phyloP scores from a whole-genome alignment of 371 early-diverging fungal genomes.

The Nematocida sp. region DNA sequence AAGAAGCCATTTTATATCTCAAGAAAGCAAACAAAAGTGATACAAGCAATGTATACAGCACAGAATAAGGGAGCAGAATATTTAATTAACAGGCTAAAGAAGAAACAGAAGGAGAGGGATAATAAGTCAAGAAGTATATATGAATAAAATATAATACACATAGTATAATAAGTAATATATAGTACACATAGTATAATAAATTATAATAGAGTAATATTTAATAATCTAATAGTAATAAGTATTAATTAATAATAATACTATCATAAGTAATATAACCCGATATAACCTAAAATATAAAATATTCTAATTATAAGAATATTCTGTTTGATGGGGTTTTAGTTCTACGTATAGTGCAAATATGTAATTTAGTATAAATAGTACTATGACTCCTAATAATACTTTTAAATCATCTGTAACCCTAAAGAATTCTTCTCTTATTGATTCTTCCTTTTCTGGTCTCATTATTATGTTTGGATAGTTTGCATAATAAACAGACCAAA shows the following conservation, averaged over 20 bases:
- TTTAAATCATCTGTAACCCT: slow-evolving; percentile 6
- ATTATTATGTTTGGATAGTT: neutral
- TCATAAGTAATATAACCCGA: no score
- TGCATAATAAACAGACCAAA: neutral
- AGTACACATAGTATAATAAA: no score
- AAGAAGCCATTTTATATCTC: slow-evolving; percentile 53
- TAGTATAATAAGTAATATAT: no score
- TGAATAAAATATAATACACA: neutral
- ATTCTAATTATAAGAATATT: no score
- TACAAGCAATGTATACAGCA: slow-evolving; percentile 35
- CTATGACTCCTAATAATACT: neutral
- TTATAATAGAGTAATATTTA: no score
- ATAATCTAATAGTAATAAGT: no score
- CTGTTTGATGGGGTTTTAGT: neutral
- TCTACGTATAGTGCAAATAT: slow-evolving; percentile 8
- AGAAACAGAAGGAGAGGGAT: slow-evolving; percentile 51
- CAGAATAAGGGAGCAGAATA: slow-evolving; percentile 46
- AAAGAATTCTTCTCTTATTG: neutral
- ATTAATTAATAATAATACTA: no score
- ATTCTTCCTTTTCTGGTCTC: no score
- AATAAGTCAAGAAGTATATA: slow-evolving; percentile 25
- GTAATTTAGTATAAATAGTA: slow-evolving; percentile 13
- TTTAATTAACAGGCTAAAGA: slow-evolving; percentile 21
- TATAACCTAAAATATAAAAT: no score
- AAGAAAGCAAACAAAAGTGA: slow-evolving; percentile 7